Percentiles rank a stretch among this genome's conserved stretches.
phyloP scores from a whole-genome alignment of 139 green algal genomes.

The Closterium sp. region DNA sequence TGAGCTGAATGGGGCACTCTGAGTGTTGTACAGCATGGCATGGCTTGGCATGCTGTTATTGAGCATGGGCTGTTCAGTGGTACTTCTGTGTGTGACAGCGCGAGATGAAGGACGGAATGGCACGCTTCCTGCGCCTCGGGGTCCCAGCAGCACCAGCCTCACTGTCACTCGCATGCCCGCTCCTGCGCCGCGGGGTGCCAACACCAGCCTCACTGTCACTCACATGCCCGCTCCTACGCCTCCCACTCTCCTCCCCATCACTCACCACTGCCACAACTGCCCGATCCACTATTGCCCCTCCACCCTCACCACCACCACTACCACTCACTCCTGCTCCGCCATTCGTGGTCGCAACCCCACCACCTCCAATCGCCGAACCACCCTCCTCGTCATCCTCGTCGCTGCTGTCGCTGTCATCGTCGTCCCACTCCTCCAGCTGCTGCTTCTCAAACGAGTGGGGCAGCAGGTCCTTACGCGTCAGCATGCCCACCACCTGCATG shows the following conservation, averaged over 20 bases:
- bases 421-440: neutral
- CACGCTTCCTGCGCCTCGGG: neutral
- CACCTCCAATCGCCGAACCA: neutral
- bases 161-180: too few relatives aligned
- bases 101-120: neutral
- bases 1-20: too few relatives aligned
- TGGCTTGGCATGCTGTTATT: too few relatives aligned
- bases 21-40: too few relatives aligned
- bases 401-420: neutral
- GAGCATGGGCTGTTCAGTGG: neutral
- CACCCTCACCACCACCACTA: neutral
- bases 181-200: too few relatives aligned
- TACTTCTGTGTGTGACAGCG: neutral
- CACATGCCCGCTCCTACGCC: neutral
- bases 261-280: neutral
- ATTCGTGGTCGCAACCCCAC: neutral
- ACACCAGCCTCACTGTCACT: neutral
- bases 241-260: neutral
- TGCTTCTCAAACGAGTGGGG: constrained; percentile 5
- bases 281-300: neutral
- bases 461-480: constrained; percentile 88
- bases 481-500: constrained; percentile 79
- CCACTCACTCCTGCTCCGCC: neutral
- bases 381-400: neutral
- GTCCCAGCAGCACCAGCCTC: neutral